A percentile compares a stretch with the other conserved stretches of the same genome.
phyloP scores from a whole-genome alignment of 805 yeast genomes.

The Priceomyces melissophilus region DNA sequence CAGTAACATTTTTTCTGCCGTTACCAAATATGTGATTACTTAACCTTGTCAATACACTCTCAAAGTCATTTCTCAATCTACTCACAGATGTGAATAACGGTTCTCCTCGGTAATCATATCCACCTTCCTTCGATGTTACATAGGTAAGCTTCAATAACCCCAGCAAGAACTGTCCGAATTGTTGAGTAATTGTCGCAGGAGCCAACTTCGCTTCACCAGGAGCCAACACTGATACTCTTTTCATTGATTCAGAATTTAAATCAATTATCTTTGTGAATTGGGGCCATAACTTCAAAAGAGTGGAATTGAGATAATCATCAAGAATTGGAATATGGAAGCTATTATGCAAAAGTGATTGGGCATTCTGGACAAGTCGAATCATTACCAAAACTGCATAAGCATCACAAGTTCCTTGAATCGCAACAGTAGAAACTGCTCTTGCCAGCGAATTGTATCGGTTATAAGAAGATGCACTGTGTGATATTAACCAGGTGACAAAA shows the following conservation, averaged over 20 bases:
- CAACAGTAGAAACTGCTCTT: slow-evolving; percentile 14
- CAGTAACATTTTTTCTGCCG: slow-evolving; percentile 35
- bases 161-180: slow-evolving; percentile 67
- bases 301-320: slow-evolving; percentile 66
- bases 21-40: slow-evolving; percentile 41
- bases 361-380: slow-evolving; percentile 64
- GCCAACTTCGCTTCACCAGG: slow-evolving; percentile 30
- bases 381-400: slow-evolving; percentile 74
- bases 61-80: slow-evolving; percentile 76
- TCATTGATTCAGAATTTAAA: slow-evolving; percentile 68
- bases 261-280: slow-evolving; percentile 75
- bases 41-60: slow-evolving; percentile 69
- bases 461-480: slow-evolving; percentile 33
- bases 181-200: slow-evolving; percentile 65
- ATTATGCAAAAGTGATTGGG: slow-evolving; percentile 65
- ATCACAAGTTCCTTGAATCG: slow-evolving; percentile 49
- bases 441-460: slow-evolving; percentile 33
- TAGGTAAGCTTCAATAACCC: slow-evolving; percentile 60
- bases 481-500: slow-evolving; percentile 43
- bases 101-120: slow-evolving; percentile 44
- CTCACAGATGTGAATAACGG: slow-evolving; percentile 70
- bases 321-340: slow-evolving; percentile 62
- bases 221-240: slow-evolving; percentile 42
- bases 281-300: slow-evolving; percentile 79
- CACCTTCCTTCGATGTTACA: slow-evolving; percentile 18